These are phyloP conservation scores for Hippophae rhamnoides DNA, from an alignment of 306 rosid species.

Conservation along the genomic window DNA sequence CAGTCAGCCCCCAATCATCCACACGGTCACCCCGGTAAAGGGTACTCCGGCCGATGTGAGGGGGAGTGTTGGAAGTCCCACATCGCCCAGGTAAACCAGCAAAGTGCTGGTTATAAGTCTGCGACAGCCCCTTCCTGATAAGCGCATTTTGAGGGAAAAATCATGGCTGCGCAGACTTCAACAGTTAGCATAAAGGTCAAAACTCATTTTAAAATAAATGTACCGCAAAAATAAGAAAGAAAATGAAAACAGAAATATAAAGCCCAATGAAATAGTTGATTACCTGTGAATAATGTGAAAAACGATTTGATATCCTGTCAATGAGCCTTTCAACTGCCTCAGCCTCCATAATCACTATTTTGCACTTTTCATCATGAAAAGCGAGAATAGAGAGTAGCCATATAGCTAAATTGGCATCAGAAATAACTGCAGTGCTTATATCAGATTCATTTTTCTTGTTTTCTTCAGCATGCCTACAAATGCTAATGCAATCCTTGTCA, in stretches of 20 bases:
- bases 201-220: slow-evolving; percentile 7
- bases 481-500: slow-evolving; percentile 53
- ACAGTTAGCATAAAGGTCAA: slow-evolving; percentile 9
- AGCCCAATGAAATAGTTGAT: slow-evolving; percentile 16
- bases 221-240: slow-evolving; percentile 2
- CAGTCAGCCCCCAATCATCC: too few relatives aligned
- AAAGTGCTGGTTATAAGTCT: too few relatives aligned
- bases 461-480: slow-evolving; percentile 45
- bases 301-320: slow-evolving; percentile 69
- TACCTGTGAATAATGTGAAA: slow-evolving; percentile 79
- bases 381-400: slow-evolving; percentile 89
- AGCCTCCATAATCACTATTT: slow-evolving; percentile 70
- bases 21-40: too few relatives aligned
- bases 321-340: slow-evolving; percentile 86
- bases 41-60: too few relatives aligned
- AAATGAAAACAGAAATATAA: slow-evolving; percentile 14
- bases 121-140: too few relatives aligned
- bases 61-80: too few relatives aligned
- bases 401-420: slow-evolving; percentile 62
- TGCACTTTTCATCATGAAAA: slow-evolving; percentile 67
- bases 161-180: too few relatives aligned
- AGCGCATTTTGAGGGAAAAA: too few relatives aligned
- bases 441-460: slow-evolving; percentile 31
- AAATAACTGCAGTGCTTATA: slow-evolving; percentile 45
- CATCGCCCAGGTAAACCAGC: too few relatives aligned